A percentile compares a stretch with the other conserved stretches of the same genome.
phyloP scores from a whole-genome alignment of 768 basidiomycete species.

The Nidularia sp. region DNA sequence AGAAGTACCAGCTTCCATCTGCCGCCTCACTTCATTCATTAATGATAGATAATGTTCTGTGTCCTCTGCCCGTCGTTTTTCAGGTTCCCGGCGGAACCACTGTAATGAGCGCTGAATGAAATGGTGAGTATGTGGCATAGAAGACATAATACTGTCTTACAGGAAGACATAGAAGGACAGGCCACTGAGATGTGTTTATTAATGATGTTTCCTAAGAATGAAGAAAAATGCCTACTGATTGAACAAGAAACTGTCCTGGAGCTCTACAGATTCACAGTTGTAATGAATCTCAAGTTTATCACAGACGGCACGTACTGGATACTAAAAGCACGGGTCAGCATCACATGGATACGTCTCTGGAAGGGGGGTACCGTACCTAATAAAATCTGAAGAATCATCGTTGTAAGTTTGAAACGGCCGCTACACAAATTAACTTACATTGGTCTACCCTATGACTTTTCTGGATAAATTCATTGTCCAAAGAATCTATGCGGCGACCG shows the following conservation, averaged over 20 bases:
- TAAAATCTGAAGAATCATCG: background rate
- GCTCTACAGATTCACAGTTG: background rate
- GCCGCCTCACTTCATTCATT: conserved; percentile 17
- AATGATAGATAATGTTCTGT: conserved; percentile 17
- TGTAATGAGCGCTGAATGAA: conserved; percentile 17
- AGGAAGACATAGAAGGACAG: conserved; percentile 8
- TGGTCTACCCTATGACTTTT: background rate
- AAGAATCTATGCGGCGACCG: conserved; percentile 4
- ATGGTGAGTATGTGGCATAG: background rate
- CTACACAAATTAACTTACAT: background rate
- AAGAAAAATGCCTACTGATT: background rate
- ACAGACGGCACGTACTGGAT: background rate
- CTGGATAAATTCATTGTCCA: conserved; percentile 2
- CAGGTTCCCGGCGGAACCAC: conserved; percentile 24
- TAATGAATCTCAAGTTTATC: background rate
- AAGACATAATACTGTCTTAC: background rate
- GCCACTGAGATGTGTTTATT: conserved; percentile 3
- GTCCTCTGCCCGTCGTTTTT: conserved; percentile 15
- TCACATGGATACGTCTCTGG: background rate
- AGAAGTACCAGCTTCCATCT: conserved; percentile 14
- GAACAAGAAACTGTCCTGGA: background rate
- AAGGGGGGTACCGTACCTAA: background rate
- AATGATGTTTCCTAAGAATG: background rate
- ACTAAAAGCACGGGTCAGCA: background rate
- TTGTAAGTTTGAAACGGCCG: background rate